Percentiles rank a stretch among this genome's conserved stretches.
These are phyloP conservation scores for Cladosporium sp. DNA, from an alignment of 2,329 filamentous ascomycete genomes.

Conservation along the genomic window DNA sequence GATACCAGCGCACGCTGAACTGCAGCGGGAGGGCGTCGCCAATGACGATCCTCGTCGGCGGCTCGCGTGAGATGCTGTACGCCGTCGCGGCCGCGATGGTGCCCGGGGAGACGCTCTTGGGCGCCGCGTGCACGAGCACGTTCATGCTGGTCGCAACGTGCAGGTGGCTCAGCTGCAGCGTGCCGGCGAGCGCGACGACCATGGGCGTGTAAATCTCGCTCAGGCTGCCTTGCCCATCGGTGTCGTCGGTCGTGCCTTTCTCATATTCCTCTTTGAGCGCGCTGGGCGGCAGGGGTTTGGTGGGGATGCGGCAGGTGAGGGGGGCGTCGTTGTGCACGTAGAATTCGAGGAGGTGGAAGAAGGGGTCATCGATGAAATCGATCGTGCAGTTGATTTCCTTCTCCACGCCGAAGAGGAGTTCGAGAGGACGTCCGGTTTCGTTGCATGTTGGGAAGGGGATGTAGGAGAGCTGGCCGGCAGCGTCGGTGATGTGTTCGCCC, in stretches of 20 bases:
- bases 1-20: conserved; percentile 85
- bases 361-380: conserved; percentile 68
- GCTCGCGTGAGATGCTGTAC: conserved; percentile 65
- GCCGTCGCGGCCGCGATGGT: conserved; percentile 84
- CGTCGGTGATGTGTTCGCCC: conserved; percentile 82
- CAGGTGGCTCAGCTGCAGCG: conserved; percentile 81
- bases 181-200: conserved; percentile 84
- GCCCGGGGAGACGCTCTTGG: conserved; percentile 52
- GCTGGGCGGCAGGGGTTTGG: conserved; percentile 57
- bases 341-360: conserved; percentile 91
- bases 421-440: conserved; percentile 77
- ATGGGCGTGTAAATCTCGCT: conserved; percentile 67
- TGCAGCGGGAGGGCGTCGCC: conserved; percentile 76
- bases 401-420: conserved; percentile 82
- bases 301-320: conserved; percentile 82
- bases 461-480: conserved; percentile 80
- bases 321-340: conserved; percentile 97
- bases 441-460: conserved; percentile 87
- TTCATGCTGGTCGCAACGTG: conserved; percentile 90
- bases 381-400: conserved; percentile 80
- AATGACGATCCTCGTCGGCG: conserved; percentile 68
- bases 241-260: conserved; percentile 30
- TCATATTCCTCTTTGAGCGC: conserved; percentile 32
- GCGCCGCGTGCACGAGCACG: conserved; percentile 71
- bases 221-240: conserved; percentile 35